A percentile compares a stretch with the other conserved stretches of the same genome.
Evolutionary conservation across 768 basidiomycete species (phyloP).

Genomic region (Candolleomyces efflorescens): DNA sequence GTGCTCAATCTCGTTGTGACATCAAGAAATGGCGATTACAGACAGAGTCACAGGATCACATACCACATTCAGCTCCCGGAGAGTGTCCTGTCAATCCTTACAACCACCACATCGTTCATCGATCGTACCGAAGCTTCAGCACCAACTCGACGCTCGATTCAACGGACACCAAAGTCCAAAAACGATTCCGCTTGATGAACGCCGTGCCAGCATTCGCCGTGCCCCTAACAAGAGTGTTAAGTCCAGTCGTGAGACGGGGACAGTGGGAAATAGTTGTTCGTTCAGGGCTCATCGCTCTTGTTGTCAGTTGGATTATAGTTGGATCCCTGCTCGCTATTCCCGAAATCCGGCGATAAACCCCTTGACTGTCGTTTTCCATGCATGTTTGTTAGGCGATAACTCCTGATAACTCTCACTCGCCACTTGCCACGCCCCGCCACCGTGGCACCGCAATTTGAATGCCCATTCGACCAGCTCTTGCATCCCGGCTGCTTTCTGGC

Average conservation of each 20-base stretch:
- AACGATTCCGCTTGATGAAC: constrained; percentile 41
- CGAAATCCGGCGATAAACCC: constrained; percentile 11
- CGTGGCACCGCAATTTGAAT: too few relatives aligned
- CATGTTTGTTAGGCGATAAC: too few relatives aligned
- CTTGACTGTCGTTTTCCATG: background rate
- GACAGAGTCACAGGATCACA: constrained; percentile 21
- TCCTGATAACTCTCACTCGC: too few relatives aligned
- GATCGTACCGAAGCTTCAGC: constrained; percentile 4
- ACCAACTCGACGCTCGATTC: constrained; percentile 12
- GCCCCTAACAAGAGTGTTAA: constrained; percentile 66
- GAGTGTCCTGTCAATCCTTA: constrained; percentile 6
- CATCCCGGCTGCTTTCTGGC: too few relatives aligned
- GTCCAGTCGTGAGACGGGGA: constrained; percentile 66
- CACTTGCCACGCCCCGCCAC: too few relatives aligned
- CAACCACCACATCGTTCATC: constrained; percentile 3
- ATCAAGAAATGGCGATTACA: constrained; percentile 34
- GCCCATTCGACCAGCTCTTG: too few relatives aligned
- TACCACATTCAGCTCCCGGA: background rate
- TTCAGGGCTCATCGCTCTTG: constrained; percentile 44
- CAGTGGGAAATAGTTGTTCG: constrained; percentile 84
- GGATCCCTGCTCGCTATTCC: constrained; percentile 41
- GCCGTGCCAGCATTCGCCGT: constrained; percentile 68
- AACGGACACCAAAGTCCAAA: constrained; percentile 20
- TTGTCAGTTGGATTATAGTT: constrained; percentile 38
- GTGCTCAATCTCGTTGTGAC: constrained; percentile 40